Evolutionary conservation across 345 rosid genomes (phyloP).

Genomic region (Brassica nigra): DNA sequence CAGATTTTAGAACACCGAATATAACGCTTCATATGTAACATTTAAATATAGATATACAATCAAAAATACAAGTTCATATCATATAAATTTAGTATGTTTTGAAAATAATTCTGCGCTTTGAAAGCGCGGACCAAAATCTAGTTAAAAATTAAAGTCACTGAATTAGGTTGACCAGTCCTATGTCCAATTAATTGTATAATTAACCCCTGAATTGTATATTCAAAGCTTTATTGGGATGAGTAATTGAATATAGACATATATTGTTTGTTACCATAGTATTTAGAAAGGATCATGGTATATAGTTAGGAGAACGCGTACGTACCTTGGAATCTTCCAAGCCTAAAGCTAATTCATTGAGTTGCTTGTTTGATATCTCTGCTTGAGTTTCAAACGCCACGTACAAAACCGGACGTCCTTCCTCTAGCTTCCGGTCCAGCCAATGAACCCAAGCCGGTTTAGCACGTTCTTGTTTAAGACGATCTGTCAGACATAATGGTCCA

Average conservation of each 20-base stretch:
- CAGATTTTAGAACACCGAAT: too few species aligned
- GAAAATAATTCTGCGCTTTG: too few species aligned
- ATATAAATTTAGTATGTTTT: too few species aligned
- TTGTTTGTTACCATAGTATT: not conserved
- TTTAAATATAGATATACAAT: too few species aligned
- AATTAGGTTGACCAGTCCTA: too few species aligned
- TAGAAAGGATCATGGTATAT: not conserved
- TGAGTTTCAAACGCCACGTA: constrained; percentile 86
- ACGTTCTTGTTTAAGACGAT: constrained; percentile 16
- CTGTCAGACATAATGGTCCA: constrained; percentile 61
- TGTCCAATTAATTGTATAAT: too few species aligned
- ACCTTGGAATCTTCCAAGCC: constrained; percentile 64
- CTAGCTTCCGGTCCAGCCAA: constrained; percentile 65
- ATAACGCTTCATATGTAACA: too few species aligned
- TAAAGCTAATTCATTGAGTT: constrained; percentile 52
- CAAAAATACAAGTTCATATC: too few species aligned
- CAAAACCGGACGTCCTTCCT: constrained; percentile 52
- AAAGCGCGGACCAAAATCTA: too few species aligned
- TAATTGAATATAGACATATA: not conserved
- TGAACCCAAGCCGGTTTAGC: constrained; percentile 52
- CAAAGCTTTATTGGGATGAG: not conserved
- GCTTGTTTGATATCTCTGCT: constrained; percentile 53
- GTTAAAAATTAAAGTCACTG: too few species aligned
- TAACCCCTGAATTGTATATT: too few species aligned
- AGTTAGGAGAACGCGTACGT: not conserved